A percentile compares a stretch with the other conserved stretches of the same genome.
Conservation (phyloP, 78 protist genomes). For the Dictyostelium capitatum region DNA sequence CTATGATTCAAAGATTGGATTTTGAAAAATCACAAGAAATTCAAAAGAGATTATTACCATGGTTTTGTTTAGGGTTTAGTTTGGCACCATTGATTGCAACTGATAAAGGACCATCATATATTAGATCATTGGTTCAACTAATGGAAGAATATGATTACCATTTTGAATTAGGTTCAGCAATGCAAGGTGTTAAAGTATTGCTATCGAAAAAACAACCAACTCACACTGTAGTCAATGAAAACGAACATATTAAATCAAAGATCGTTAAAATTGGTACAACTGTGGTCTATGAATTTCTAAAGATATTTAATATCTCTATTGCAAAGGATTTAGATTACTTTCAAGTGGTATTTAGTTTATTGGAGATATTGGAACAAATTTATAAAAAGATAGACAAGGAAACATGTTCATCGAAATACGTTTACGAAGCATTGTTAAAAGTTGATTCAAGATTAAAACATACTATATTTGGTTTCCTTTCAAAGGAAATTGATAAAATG, state of each 20-base stretch:
- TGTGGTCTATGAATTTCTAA: conserved; percentile 68
- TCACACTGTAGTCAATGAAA: conserved; percentile 62
- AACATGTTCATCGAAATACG: conserved; percentile 67
- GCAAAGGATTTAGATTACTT: conserved; percentile 77
- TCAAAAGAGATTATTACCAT: conserved; percentile 58
- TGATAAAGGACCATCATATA: conserved; percentile 72
- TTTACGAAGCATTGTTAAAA: conserved; percentile 56
- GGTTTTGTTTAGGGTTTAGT: conserved; percentile 80
- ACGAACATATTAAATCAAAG: conserved; percentile 77
- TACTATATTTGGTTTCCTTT: conserved; percentile 69
- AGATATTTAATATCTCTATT: conserved; percentile 65
- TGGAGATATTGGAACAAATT: conserved; percentile 69
- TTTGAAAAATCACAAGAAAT: conserved; percentile 53
- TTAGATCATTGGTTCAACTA: conserved; percentile 60
- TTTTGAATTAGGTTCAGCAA: conserved; percentile 52
- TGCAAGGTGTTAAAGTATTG: conserved; percentile 72
- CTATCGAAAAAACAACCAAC: conserved; percentile 59
- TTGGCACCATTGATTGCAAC: conserved; percentile 59
- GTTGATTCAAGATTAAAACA: conserved; percentile 60
- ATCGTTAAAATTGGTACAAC: conserved; percentile 73
- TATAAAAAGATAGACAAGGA: conserved; percentile 71
- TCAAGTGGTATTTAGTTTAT: conserved; percentile 55
- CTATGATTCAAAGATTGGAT: conserved; percentile 39
- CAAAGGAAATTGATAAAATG: conserved; percentile 75
- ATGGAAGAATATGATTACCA: conserved; percentile 82